These are phyloP conservation scores for Hygrocybe punicea DNA, from an alignment of 768 basidiomycete genomes.

Conservation along the genomic window DNA sequence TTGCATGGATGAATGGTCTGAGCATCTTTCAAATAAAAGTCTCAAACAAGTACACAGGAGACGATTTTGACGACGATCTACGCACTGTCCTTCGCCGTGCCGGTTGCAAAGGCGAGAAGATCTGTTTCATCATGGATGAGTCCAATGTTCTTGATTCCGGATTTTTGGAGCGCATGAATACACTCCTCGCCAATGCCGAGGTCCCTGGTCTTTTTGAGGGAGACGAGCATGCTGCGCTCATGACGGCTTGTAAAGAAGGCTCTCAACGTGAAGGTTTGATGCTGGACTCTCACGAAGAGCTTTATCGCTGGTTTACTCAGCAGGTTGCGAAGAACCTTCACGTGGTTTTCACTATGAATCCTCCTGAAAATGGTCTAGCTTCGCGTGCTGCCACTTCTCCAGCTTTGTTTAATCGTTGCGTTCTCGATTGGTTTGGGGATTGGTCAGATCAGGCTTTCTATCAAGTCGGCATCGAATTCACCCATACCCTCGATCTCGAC, in stretches of 20 bases:
- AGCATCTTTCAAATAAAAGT: slow-evolving; percentile 99
- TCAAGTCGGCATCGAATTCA: slow-evolving; percentile 97
- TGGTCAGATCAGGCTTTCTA: slow-evolving; percentile 99
- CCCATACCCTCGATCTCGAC: slow-evolving; percentile 89
- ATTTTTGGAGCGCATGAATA: slow-evolving; percentile 99
- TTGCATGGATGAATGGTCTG: slow-evolving; percentile 99
- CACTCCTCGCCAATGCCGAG: slow-evolving; percentile 97
- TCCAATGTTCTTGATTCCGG: slow-evolving; percentile 99
- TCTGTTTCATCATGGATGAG: slow-evolving; percentile 99
- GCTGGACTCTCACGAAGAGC: slow-evolving; percentile 96
- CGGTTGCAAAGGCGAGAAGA: slow-evolving; percentile 98
- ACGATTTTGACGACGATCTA: slow-evolving; percentile 97
- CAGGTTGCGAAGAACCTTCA: slow-evolving; percentile 98
- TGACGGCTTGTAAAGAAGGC: slow-evolving; percentile 99
- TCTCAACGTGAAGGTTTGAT: slow-evolving; percentile 98
- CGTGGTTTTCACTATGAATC: slow-evolving; percentile 99
- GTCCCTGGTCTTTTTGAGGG: slow-evolving; percentile 99
- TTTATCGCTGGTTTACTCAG: slow-evolving; percentile 98
- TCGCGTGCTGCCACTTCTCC: slow-evolving; percentile 96
- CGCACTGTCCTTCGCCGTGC: slow-evolving; percentile 91
- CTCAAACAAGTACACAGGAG: slow-evolving; percentile 97
- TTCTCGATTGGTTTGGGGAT: slow-evolving; percentile 99
- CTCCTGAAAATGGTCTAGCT: slow-evolving; percentile 91
- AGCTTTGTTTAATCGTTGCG: slow-evolving; percentile 97
- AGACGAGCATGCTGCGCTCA: slow-evolving; percentile 95